Evolutionary conservation across 2,329 filamentous ascomycete genomes (phyloP).

Genomic region (Scedosporium dehoogii): DNA sequence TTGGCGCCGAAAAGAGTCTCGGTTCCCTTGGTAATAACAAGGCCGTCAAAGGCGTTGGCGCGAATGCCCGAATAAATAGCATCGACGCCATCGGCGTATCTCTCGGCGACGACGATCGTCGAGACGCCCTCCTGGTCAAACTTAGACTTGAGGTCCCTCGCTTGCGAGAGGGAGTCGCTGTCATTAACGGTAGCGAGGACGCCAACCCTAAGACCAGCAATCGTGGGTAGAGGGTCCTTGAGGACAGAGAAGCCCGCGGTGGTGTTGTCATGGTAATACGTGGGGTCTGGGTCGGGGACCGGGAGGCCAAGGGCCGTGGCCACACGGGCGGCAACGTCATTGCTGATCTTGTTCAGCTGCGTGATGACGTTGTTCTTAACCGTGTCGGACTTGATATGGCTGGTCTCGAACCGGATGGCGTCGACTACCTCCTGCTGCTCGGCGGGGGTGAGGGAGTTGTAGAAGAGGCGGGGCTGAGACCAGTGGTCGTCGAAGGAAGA

Average conservation of each 20-base stretch:
- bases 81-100: conserved; percentile 41
- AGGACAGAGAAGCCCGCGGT: conserved; percentile 53
- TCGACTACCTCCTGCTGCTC: conserved; percentile 69
- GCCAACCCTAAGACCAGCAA: conserved; percentile 55
- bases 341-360: conserved; percentile 59
- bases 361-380: conserved; percentile 55
- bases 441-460: conserved; percentile 59
- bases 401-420: conserved; percentile 61
- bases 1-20: conserved; percentile 37
- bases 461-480: conserved; percentile 73
- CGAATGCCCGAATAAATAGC: conserved; percentile 57
- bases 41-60: conserved; percentile 50
- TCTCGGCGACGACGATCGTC: conserved; percentile 51
- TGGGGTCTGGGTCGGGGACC: conserved; percentile 48
- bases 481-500: conserved; percentile 71
- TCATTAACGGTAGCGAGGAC: conserved; percentile 41
- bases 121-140: conserved; percentile 42
- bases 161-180: conserved; percentile 34
- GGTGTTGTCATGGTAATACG: conserved; percentile 59
- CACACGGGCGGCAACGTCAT: conserved; percentile 58
- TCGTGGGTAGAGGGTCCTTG: conserved; percentile 43
- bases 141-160: conserved; percentile 35
- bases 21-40: conserved; percentile 49
- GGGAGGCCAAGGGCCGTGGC: conserved; percentile 49
- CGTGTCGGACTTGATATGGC: conserved; percentile 44